Evolutionary conservation across 345 rosid genomes (phyloP), one percentile per base, ranked within the genome.

Genomic region (Rhizophora apiculata): DNA sequence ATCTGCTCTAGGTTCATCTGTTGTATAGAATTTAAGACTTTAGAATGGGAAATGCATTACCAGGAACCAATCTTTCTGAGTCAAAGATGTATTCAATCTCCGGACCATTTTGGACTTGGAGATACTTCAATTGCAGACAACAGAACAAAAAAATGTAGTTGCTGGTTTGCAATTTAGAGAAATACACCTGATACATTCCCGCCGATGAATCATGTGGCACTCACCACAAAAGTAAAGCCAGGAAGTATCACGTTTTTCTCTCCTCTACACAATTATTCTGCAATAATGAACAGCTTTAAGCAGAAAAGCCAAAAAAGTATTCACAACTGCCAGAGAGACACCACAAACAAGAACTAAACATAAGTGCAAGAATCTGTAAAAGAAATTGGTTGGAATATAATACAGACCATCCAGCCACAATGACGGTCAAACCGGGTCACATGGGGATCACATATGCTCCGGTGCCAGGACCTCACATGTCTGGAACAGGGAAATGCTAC

Each of bases 381-480:
- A 52, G 19, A 21, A 21, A 13, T 65, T 30, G 8, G 20, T 27
- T 55, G 68, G 55, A 65, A 65, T 24, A 11, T 9, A 65, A 73
- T 20, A 60, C 87, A 0, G 71, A 93, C 98, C 97, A 91, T 93
- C 98, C 97, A 93, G 61, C 97, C 96, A 79, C 97, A 93, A 68
- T 93, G 98, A 83, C 91, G 97, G 66, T 93, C 98, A 79, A 93
- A 93, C 52, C 98, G 89, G 54, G 96, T 96, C 30, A 91, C 92
- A 84, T 97, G 91, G 13, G 91, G 87, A 78, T 85, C 79, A 61
- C 96, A 91, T 73, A 91, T 83, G 84, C 98, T 82, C 78, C 98
- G 91, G 74, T 91, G 97, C 82, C 91, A 87, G 74, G 94, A 93
- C 82, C 97, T 86, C 68, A 97, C 96, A 68, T 92, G 97, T 80